These are phyloP conservation scores for Fabrea salina DNA, from an alignment of 169 alveolate genomes.

Conservation along the genomic window DNA sequence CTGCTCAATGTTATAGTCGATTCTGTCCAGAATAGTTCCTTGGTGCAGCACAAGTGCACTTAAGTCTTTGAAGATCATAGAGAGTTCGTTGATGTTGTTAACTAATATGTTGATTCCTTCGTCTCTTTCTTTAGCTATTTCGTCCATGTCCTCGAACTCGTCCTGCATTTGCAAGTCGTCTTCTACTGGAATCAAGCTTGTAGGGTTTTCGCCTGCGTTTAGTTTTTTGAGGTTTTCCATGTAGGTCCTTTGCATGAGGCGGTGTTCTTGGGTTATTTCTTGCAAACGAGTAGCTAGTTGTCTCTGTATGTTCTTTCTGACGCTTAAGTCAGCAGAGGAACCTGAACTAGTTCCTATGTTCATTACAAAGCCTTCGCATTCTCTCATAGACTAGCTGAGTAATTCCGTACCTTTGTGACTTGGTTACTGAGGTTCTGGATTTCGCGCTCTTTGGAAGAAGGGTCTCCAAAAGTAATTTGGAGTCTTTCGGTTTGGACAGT, in stretches of 20 bases:
- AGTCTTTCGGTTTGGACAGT: background rate
- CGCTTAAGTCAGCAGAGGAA: background rate
- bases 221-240: slow-evolving; percentile 39
- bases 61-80: slow-evolving; percentile 59
- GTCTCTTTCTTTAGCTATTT: slow-evolving; percentile 36
- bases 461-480: slow-evolving; percentile 19
- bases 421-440: background rate
- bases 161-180: background rate
- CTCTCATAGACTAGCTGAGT: background rate
- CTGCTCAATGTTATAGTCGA: slow-evolving; percentile 59
- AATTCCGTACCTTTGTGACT: background rate
- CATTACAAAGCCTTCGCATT: slow-evolving; percentile 24
- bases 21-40: slow-evolving; percentile 75
- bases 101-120: slow-evolving; percentile 56
- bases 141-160: no score
- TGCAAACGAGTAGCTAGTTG: slow-evolving; percentile 4
- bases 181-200: background rate
- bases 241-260: slow-evolving; percentile 20
- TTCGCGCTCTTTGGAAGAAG: slow-evolving; percentile 24
- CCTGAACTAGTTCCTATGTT: slow-evolving; percentile 16
- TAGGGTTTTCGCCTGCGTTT: background rate
- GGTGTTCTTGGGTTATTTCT: slow-evolving; percentile 12
- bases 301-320: slow-evolving; percentile 42
- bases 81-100: slow-evolving; percentile 53
- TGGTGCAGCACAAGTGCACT: slow-evolving; percentile 57